Percentiles rank a stretch among this genome's conserved stretches.
phyloP scores from a whole-genome alignment of 208 protist species.

The Acanthamoeba castellanii region DNA sequence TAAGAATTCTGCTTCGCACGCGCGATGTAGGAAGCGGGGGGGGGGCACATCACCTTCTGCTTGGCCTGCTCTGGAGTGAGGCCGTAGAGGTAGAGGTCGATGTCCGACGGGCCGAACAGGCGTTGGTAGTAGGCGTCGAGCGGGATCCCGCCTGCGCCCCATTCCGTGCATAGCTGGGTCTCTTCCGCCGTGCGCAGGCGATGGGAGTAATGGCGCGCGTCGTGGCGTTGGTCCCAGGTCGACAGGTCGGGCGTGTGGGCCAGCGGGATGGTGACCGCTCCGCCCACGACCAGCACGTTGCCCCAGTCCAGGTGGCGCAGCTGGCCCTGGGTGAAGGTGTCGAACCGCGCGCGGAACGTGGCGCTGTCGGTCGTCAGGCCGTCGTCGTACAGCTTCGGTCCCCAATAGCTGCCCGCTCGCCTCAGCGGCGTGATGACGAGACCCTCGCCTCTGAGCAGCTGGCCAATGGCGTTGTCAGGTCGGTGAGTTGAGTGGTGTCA shows the following conservation, averaged over 20 bases:
- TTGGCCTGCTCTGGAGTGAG: neutral
- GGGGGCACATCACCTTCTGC: neutral
- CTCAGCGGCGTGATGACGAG: neutral
- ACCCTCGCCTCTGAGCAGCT: neutral
- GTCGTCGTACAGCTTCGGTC: neutral
- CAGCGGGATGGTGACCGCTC: neutral
- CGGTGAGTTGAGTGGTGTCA: too few relatives aligned
- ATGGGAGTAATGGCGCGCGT: neutral
- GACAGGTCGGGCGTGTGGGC: neutral
- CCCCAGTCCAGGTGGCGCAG: neutral
- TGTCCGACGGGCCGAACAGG: neutral
- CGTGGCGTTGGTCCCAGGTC: neutral
- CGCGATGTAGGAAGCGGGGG: neutral
- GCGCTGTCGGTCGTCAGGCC: neutral
- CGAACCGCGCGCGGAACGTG: neutral
- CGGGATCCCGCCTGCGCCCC: neutral
- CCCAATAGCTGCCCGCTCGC: neutral
- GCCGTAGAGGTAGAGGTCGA: slow-evolving; percentile 2
- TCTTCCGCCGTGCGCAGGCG: neutral
- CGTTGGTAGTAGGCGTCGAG: slow-evolving; percentile 17
- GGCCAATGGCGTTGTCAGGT: neutral
- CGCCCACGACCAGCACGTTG: neutral
- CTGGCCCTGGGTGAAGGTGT: neutral
- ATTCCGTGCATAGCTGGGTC: neutral
- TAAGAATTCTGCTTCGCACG: too few relatives aligned